These are phyloP conservation scores for Acorus gramineus DNA, from an alignment of 106 monocot genomes.

Conservation along the genomic window DNA sequence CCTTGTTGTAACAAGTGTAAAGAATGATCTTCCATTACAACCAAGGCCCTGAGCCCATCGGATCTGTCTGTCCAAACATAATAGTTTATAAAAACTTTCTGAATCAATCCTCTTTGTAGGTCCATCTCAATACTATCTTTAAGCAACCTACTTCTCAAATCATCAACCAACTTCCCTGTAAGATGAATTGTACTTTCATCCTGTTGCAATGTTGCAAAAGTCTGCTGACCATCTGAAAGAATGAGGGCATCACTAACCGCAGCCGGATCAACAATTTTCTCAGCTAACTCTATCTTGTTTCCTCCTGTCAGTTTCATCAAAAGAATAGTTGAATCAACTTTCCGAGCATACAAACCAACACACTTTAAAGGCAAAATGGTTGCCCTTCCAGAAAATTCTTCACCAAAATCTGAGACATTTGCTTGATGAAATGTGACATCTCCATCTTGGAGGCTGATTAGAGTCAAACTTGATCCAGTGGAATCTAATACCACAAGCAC, in stretches of 20 bases:
- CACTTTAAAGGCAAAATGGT: slow-evolving; percentile 46
- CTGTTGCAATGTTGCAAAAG: slow-evolving; percentile 60
- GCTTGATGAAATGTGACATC: slow-evolving; percentile 35
- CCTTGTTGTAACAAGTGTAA: slow-evolving; percentile 83
- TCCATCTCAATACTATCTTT: slow-evolving; percentile 54
- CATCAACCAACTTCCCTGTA: slow-evolving; percentile 41
- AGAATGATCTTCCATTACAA: slow-evolving; percentile 96
- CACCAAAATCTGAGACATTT: slow-evolving; percentile 60
- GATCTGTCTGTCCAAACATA: slow-evolving; percentile 84
- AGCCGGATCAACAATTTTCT: slow-evolving; percentile 35
- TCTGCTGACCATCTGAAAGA: slow-evolving; percentile 52
- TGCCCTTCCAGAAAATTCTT: slow-evolving; percentile 41
- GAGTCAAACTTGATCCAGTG: slow-evolving; percentile 42
- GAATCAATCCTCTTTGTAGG: slow-evolving; percentile 42
- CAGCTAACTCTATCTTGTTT: slow-evolving; percentile 41
- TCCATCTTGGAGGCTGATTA: slow-evolving; percentile 36
- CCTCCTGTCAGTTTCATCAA: slow-evolving; percentile 36
- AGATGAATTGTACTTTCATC: slow-evolving; percentile 36
- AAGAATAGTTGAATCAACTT: slow-evolving; percentile 29
- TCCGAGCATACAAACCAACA: slow-evolving; percentile 46
- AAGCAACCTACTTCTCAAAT: slow-evolving; percentile 27
- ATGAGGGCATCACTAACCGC: slow-evolving; percentile 58
- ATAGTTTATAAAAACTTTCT: slow-evolving; percentile 89
- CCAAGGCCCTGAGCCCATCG: slow-evolving; percentile 82
- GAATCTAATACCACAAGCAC: slow-evolving; percentile 67